Conservation (phyloP, 2,329 filamentous ascomycete species). For the Zasmidium citrigriseum region DNA sequence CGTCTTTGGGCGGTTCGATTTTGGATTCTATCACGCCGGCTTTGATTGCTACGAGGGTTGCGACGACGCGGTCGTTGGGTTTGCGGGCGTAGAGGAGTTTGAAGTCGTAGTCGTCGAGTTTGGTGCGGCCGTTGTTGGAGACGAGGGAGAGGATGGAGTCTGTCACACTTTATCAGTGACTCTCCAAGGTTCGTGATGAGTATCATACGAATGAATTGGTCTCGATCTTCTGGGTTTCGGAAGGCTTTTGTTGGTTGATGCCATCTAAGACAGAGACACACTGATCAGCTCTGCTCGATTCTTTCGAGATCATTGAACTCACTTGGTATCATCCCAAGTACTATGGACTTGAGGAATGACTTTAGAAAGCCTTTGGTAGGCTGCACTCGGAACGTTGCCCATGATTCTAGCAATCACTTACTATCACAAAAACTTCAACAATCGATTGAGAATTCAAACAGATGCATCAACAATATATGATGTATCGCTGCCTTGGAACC, state of each 20-base stretch:
- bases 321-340: not conserved
- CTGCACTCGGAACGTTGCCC: not conserved
- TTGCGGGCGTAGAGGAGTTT: slow-evolving; percentile 27
- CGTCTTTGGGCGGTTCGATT: slow-evolving; percentile 22
- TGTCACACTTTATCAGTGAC: not conserved
- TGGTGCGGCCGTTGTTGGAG: slow-evolving; percentile 17
- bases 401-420: not conserved
- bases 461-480: not conserved
- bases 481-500: not conserved
- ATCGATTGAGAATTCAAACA: not conserved
- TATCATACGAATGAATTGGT: slow-evolving; percentile 6
- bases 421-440: not conserved
- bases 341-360: not conserved
- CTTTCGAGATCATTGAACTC: not conserved
- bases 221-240: not conserved
- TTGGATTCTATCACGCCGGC: slow-evolving; percentile 27
- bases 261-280: not conserved
- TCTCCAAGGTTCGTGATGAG: not conserved
- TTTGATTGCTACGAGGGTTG: slow-evolving; percentile 25
- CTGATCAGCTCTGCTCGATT: not conserved
- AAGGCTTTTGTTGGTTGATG: not conserved
- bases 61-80: slow-evolving; percentile 19
- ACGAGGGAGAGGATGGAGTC: slow-evolving; percentile 22
- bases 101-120: slow-evolving; percentile 24
- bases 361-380: not conserved